Evolutionary conservation across 495 filamentous ascomycete genomes (phyloP), one percentile per base, ranked within the genome.

Genomic region (Penicillium arizonense): DNA sequence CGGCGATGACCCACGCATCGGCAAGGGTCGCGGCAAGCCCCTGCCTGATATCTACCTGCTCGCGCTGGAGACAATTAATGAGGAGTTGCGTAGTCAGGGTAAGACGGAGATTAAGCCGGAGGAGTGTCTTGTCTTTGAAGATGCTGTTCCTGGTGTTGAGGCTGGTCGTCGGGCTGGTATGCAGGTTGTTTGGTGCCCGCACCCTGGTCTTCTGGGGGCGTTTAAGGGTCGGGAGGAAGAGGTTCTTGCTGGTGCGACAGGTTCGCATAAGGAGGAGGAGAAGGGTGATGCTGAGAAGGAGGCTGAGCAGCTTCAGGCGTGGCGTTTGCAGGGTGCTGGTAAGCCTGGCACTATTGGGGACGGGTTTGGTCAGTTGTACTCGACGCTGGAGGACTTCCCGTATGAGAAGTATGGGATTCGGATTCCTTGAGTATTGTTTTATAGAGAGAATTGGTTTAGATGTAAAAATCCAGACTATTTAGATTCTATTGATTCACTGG

Each of bases 61-160:
- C 1, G 95, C 95, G 0, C 72, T 99, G 42, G 76, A 89, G 71
- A 88, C 84, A 1, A 87, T 99, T 61, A 99, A 99, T 69, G 76
- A 75, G 3, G 82, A 79, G 7, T 63, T 94, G 11, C 67, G 81
- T 1, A 60, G 52, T 11, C 71, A 78, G 37, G 85, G 83, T 0
- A 84, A 92, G 63, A 66, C 71, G 30, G 83, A 87, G 55, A 85
- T 99, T 37, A 75, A 58, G 42, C 89, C 91, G 0, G 87, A 87
- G 58, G 94, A 99, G 67, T 97, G 93, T 69, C 75, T 99, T 8
- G 94, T 99, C 0, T 97, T 99, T 62, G 94, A 99, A 69, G 94
- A 99, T 67, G 86, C 84, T 21, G 92, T 97, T 3, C 89, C 90
- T 0, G 94, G 94, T 0, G 90, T 96, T 0, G 94, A 99, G 73